A percentile compares a stretch with the other conserved stretches of the same genome.
phyloP scores from a whole-genome alignment of 768 basidiomycete species.

The Boletus rubroflammeus region DNA sequence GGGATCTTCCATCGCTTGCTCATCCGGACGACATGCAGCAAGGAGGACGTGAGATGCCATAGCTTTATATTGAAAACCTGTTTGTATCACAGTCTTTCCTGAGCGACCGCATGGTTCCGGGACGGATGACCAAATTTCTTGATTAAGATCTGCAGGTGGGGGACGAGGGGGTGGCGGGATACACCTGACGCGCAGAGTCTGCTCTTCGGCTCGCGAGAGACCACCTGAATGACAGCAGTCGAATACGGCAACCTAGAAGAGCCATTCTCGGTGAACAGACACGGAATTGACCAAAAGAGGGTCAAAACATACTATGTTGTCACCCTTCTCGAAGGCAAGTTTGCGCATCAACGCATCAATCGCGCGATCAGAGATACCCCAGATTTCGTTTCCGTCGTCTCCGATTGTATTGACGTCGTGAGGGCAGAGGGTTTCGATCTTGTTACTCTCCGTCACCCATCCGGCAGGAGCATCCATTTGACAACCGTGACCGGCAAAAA shows the following conservation, averaged over 20 bases:
- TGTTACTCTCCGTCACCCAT: constrained; percentile 14
- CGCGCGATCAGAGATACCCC: constrained; percentile 15
- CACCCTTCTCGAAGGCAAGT: constrained; percentile 16
- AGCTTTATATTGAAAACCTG: constrained; percentile 14
- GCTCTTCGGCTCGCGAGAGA: constrained; percentile 6
- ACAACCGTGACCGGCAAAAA: constrained; percentile 17
- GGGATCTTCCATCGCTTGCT: constrained; percentile 13
- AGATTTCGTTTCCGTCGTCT: not conserved
- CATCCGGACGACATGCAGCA: constrained; percentile 19
- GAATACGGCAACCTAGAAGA: constrained; percentile 13
- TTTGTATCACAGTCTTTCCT: constrained; percentile 3
- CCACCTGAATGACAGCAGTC: constrained; percentile 24
- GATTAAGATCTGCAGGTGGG: constrained; percentile 12
- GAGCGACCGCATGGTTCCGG: constrained; percentile 6
- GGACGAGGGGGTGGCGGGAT: constrained; percentile 11
- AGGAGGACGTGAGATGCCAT: constrained; percentile 21
- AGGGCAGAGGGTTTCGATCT: constrained; percentile 16
- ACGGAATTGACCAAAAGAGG: accelerated
- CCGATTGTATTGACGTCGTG: constrained; percentile 6
- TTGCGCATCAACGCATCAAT: constrained; percentile 13
- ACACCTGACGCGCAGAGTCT: constrained; percentile 1
- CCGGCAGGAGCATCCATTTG: constrained; percentile 9
- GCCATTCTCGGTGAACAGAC: not conserved
- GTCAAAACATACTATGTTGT: constrained; percentile 15
- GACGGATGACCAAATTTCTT: constrained; percentile 4